Base-by-base conservation (phyloP, 352 stramenopile species). In the Phytopythium chamaehyphon region DNA sequence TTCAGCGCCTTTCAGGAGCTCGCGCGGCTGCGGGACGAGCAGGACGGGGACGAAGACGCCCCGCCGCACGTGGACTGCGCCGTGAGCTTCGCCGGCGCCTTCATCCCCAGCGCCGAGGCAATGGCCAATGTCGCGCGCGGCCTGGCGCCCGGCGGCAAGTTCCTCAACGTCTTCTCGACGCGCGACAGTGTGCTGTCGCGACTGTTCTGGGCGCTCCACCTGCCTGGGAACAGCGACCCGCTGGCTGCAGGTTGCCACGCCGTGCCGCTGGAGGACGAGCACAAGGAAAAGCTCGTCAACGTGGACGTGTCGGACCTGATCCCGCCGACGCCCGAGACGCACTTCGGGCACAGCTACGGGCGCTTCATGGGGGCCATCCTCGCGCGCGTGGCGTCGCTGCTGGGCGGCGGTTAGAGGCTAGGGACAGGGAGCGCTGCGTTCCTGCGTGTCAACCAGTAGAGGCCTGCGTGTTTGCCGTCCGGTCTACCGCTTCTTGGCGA, bases 331-430 rank as follows among this genome's bases (percentile, higher is more conserved):
- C 50, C 85, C 39, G 64, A 75, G 38, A 91, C 81, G 46, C 77
- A 88, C 56, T 90, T 94, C 40, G 83, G 83, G 16, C 83, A 94
- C 60, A 81, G 79, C 60, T 94, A 94, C 63, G 62, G 64, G 6
- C 62, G 61, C 5, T 73, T 84, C 55, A 94, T 94, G 83, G 72
- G 75, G 16, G 46, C 52, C 15, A 86, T 91, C 46, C 64, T 69
- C 45, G 33, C 46, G 18, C 71, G 72, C 36, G 63, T 94, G 50
- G 28, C 69, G 28, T 69, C 72, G 1, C 71, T 86, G 37, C 51
- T 92, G 19, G 47, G 38, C 38, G 7, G 38, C 38, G 12, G 16
- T 16, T n/a, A n/a, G 38, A 19, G 12, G 2, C 16, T 10, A 21
- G 22, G n/a, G n/a, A 23, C 4, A 44, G 39, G 5, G 39, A 44